A percentile compares a stretch with the other conserved stretches of the same genome.
phyloP scores from a whole-genome alignment of 805 yeast species.

The Candida tammaniensis region DNA sequence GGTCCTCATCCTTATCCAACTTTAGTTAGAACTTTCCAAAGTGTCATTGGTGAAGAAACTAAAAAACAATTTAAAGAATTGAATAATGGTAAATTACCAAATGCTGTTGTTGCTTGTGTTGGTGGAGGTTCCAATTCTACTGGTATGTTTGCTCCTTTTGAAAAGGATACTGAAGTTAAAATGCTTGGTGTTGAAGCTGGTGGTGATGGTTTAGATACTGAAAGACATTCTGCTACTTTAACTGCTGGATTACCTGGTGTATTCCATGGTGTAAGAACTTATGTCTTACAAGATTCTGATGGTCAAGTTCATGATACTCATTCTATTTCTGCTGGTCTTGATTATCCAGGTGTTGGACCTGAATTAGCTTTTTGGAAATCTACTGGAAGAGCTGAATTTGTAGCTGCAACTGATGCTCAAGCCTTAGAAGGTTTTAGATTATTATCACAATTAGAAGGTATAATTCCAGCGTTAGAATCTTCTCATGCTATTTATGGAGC shows the following conservation, averaged over 20 bases:
- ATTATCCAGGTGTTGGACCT: slow-evolving; percentile 99
- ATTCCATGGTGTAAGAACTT: slow-evolving; percentile 96
- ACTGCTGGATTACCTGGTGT: slow-evolving; percentile 97
- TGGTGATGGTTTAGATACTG: slow-evolving; percentile 92
- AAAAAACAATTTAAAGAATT: slow-evolving; percentile 81
- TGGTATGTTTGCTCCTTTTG: slow-evolving; percentile 95
- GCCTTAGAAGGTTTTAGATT: slow-evolving; percentile 88
- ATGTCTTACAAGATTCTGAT: slow-evolving; percentile 83
- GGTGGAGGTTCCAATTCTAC: slow-evolving; percentile 99
- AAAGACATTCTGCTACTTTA: slow-evolving; percentile 89
- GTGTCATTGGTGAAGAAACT: slow-evolving; percentile 93
- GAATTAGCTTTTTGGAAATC: slow-evolving; percentile 95
- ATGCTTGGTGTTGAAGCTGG: slow-evolving; percentile 97
- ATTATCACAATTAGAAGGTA: slow-evolving; percentile 92
- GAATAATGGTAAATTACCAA: slow-evolving; percentile 82
- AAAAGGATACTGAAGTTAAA: slow-evolving; percentile 71
- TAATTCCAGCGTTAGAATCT: slow-evolving; percentile 96
- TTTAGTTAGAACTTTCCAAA: slow-evolving; percentile 95
- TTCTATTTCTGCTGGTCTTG: slow-evolving; percentile 97
- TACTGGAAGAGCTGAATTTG: slow-evolving; percentile 85
- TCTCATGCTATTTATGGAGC: slow-evolving; percentile 97
- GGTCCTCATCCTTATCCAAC: slow-evolving; percentile 99
- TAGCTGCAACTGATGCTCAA: slow-evolving; percentile 93
- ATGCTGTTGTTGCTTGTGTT: slow-evolving; percentile 96
- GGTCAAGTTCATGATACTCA: slow-evolving; percentile 98